These are phyloP conservation scores for Saccharomycopsis hybrid DNA, from an alignment of 1,139 yeast genomes.

Conservation along the genomic window DNA sequence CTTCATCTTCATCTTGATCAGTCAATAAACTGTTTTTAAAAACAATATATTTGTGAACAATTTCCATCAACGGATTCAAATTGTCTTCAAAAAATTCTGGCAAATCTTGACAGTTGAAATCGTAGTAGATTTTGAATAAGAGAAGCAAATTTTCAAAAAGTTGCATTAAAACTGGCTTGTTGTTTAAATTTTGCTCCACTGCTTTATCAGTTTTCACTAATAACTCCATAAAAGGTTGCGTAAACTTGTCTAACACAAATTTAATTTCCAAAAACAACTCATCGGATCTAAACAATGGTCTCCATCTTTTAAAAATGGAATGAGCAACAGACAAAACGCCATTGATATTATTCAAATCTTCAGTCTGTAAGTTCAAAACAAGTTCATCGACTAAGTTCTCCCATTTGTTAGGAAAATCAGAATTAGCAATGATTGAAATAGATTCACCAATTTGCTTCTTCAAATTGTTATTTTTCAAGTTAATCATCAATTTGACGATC, in stretches of 20 bases:
- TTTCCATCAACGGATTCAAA: constrained; percentile 66
- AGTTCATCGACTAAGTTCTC: constrained; percentile 68
- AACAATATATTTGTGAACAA: constrained; percentile 72
- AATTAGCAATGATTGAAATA: constrained; percentile 85
- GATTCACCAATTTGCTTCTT: constrained; percentile 94
- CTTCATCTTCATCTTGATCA: constrained; percentile 58
- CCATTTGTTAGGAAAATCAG: constrained; percentile 94
- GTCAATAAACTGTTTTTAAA: constrained; percentile 50
- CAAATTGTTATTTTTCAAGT: constrained; percentile 59
- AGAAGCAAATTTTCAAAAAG: constrained; percentile 68
- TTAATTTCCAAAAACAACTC: constrained; percentile 83
- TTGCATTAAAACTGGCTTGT: constrained; percentile 43
- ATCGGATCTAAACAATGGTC: constrained; percentile 89
- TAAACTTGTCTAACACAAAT: constrained; percentile 78
- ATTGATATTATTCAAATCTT: constrained; percentile 61
- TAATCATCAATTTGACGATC: constrained; percentile 77
- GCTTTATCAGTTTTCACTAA: constrained; percentile 60
- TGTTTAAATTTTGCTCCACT: constrained; percentile 44
- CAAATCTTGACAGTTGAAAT: constrained; percentile 93
- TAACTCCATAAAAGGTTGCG: constrained; percentile 66
- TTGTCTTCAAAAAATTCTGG: constrained; percentile 98
- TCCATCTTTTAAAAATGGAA: constrained; percentile 93
- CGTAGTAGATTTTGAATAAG: constrained; percentile 77
- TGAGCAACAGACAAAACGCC: constrained; percentile 92
- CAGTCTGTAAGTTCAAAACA: constrained; percentile 48